These are phyloP conservation scores for Leccinum fibrillosum DNA, from an alignment of 768 basidiomycete genomes.

Conservation along the genomic window DNA sequence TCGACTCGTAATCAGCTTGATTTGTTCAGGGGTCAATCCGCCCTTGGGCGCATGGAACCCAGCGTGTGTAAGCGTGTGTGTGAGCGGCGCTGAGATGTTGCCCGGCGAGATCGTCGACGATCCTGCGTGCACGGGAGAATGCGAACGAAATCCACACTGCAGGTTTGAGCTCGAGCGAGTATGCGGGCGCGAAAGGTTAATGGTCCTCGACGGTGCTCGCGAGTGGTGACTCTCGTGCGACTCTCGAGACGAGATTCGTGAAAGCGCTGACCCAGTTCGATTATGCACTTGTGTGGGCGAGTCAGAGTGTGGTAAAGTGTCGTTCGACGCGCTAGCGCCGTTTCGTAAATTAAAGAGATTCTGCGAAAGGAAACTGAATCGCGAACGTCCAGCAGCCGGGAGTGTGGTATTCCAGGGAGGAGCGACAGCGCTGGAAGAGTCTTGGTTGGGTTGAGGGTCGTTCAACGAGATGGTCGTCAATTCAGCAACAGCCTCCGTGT, in stretches of 20 bases:
- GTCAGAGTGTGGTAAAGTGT: constrained; percentile 10
- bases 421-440: neutral
- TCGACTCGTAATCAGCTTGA: constrained; percentile 66
- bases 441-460: constrained; percentile 19
- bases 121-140: constrained; percentile 39
- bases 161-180: constrained; percentile 34
- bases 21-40: constrained; percentile 47
- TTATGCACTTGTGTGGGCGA: constrained; percentile 11
- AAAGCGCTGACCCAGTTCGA: constrained; percentile 19
- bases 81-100: constrained; percentile 73
- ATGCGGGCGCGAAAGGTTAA: constrained; percentile 34
- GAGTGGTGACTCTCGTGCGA: constrained; percentile 18
- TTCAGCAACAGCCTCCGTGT: constrained; percentile 44
- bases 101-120: constrained; percentile 70
- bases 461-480: constrained; percentile 13
- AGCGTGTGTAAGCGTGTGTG: constrained; percentile 68
- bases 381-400: constrained; percentile 32
- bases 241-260: constrained; percentile 22
- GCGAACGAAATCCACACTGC: constrained; percentile 42
- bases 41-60: constrained; percentile 59
- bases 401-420: neutral
- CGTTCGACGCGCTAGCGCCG: neutral
- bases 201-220: constrained; percentile 26
- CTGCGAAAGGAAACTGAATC: constrained; percentile 45
- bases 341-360: constrained; percentile 35